phyloP scores from a whole-genome alignment of 129 eudicot genomes.

The Heracleum sosnowskyi region DNA sequence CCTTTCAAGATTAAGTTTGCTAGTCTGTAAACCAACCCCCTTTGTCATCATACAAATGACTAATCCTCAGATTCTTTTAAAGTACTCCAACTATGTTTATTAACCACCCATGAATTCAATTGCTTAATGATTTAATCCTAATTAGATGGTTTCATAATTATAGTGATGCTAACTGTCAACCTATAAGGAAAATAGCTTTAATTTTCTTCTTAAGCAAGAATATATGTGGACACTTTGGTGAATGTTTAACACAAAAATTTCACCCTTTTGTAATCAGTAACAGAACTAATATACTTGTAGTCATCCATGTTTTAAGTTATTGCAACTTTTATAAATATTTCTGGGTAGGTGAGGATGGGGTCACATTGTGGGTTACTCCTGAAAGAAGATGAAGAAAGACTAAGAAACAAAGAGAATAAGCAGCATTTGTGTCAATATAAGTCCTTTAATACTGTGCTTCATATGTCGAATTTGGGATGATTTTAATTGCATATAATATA shows the following conservation, averaged over 20 bases:
- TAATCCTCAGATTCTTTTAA: not conserved
- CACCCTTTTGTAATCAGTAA: not conserved
- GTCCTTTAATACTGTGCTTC: not conserved
- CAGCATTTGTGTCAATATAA: not conserved
- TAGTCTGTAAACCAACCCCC: conserved; percentile 8
- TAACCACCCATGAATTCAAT: not conserved
- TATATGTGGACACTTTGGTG: not conserved
- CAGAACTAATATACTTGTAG: not conserved
- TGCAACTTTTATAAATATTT: not conserved
- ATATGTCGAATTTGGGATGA: not conserved
- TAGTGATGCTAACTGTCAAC: not conserved
- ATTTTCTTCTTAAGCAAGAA: not conserved
- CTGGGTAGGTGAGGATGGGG: conserved; percentile 4
- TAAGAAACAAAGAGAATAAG: conserved; percentile 4
- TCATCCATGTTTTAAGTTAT: not conserved
- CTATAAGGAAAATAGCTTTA: not conserved
- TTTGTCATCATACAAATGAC: not conserved
- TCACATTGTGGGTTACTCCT: not conserved
- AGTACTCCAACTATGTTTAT: not conserved
- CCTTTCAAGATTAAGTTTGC: conserved; percentile 3
- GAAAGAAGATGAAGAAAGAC: not conserved
- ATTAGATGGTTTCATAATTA: not conserved
- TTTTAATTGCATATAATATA: not conserved
- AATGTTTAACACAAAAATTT: not conserved
- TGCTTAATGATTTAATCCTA: not conserved